These are phyloP conservation scores for Globisporangium nodosum DNA, from an alignment of 352 stramenopile genomes.

Conservation along the genomic window DNA sequence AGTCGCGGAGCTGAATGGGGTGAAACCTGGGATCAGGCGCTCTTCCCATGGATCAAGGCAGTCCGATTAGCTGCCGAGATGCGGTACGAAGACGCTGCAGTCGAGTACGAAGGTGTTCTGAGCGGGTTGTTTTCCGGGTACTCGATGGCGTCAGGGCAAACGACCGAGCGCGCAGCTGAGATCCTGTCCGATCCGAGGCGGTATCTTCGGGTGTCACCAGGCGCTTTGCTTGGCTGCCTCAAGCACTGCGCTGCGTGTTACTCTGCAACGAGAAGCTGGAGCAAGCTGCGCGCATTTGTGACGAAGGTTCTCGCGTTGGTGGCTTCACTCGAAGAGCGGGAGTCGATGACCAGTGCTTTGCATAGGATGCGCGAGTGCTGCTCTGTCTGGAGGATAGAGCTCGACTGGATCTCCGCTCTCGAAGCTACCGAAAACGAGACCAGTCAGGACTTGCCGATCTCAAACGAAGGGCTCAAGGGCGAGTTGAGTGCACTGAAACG, in stretches of 20 bases:
- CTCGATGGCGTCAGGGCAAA: not conserved
- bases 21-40: slow-evolving; percentile 12
- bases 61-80: slow-evolving; percentile 44
- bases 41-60: slow-evolving; percentile 37
- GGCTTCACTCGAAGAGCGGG: slow-evolving; percentile 17
- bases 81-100: slow-evolving; percentile 58
- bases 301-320: slow-evolving; percentile 21
- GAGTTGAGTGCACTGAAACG: slow-evolving; percentile 14
- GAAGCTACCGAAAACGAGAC: slow-evolving; percentile 6
- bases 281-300: slow-evolving; percentile 26
- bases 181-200: slow-evolving; percentile 22
- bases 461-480: not conserved
- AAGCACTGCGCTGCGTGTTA: slow-evolving; percentile 50
- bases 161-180: slow-evolving; percentile 15
- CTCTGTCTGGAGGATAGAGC: slow-evolving; percentile 31
- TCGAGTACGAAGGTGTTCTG: slow-evolving; percentile 37
- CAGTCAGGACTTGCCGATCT: too few relatives aligned
- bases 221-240: slow-evolving; percentile 34
- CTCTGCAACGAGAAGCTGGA: slow-evolving; percentile 33
- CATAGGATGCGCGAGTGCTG: slow-evolving; percentile 27
- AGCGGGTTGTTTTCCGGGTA: not conserved
- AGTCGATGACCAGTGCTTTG: slow-evolving; percentile 17
- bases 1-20: slow-evolving; percentile 9
- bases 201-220: slow-evolving; percentile 29
- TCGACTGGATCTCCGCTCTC: slow-evolving; percentile 22